Conservation (phyloP, 441 rosid species). For the Populus tomentosa region DNA sequence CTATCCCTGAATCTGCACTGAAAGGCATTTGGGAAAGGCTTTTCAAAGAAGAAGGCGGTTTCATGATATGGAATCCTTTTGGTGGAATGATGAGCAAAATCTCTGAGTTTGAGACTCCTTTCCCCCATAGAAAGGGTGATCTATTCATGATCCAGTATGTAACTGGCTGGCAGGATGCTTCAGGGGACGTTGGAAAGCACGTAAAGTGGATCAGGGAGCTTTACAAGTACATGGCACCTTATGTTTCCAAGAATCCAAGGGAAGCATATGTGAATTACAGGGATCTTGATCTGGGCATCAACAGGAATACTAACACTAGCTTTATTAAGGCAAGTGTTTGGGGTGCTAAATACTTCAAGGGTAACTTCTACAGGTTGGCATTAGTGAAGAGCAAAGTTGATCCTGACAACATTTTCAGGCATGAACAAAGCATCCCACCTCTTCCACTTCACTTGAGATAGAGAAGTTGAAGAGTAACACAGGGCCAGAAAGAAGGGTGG, state of each 20-base stretch:
- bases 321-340: slow-evolving; percentile 16
- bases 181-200: slow-evolving; percentile 21
- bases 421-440: background rate
- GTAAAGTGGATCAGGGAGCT: slow-evolving; percentile 41
- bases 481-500: background rate
- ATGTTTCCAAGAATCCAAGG: slow-evolving; percentile 31
- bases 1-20: slow-evolving; percentile 32
- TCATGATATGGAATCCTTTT: slow-evolving; percentile 33
- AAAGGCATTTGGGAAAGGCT: slow-evolving; percentile 36
- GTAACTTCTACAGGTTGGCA: background rate
- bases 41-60: slow-evolving; percentile 27
- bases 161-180: slow-evolving; percentile 37
- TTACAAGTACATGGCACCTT: slow-evolving; percentile 46
- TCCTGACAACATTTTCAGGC: background rate
- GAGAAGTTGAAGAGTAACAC: background rate
- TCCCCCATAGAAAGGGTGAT: slow-evolving; percentile 51
- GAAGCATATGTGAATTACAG: slow-evolving; percentile 44
- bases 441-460: background rate
- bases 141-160: slow-evolving; percentile 58
- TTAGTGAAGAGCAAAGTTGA: background rate
- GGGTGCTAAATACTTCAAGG: background rate
- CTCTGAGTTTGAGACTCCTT: slow-evolving; percentile 36
- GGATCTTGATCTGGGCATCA: slow-evolving; percentile 47
- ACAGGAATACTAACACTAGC: slow-evolving; percentile 20
- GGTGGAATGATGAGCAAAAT: slow-evolving; percentile 45